Base-by-base conservation (phyloP, 2,329 filamentous ascomycete genomes). In the Botryotinia convoluta region DNA sequence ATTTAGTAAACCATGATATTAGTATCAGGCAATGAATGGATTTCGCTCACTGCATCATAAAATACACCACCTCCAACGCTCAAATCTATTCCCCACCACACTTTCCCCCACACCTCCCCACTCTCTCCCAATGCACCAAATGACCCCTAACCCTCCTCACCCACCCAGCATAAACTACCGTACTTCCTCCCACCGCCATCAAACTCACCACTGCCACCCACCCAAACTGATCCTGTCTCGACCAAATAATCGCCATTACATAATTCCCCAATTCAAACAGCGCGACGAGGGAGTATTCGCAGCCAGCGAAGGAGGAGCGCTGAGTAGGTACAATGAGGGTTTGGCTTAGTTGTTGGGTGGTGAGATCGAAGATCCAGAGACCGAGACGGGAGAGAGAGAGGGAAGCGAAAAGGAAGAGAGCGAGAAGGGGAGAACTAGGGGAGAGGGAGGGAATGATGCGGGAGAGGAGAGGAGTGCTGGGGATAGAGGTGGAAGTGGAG, bases 301-400 rank as follows among this genome's bases (percentile, higher is more conserved):
- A 82, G 20, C 84, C 84, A 0, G 83, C 82, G 72, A 85, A 84
- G 65, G 81, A 82, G 0, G 84, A 83, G 26, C 83, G 80, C 32
- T 81, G 77, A 2, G 78, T 74, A 20, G 76, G 74, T 3, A 79
- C 76, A 16, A 83, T 79, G 26, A 77, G 83, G 76, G 69, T 86
- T 79, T 79, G 83, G 76, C 77, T 89, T 75, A 85, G 77, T 74
- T 84, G 83, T 74, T 84, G 83, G 14, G 83, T 84, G 6, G 82
- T 83, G 14, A 85, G 81, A 75, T 85, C 84, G 77, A 81, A 85
- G 60, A 83, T 80, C 84, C 84, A 84, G 42, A 84, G 82, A 20
- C 83, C 83, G 57, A 85, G 81, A 29, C 83, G 82, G 29, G 84
- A 85, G 62, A 83, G 76, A 0, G 83, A 82, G 45, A 85, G 80